Percentiles rank a stretch among this genome's conserved stretches.
phyloP scores from a whole-genome alignment of 2,329 filamentous ascomycete genomes.

The Domatiomyces catenatus region DNA sequence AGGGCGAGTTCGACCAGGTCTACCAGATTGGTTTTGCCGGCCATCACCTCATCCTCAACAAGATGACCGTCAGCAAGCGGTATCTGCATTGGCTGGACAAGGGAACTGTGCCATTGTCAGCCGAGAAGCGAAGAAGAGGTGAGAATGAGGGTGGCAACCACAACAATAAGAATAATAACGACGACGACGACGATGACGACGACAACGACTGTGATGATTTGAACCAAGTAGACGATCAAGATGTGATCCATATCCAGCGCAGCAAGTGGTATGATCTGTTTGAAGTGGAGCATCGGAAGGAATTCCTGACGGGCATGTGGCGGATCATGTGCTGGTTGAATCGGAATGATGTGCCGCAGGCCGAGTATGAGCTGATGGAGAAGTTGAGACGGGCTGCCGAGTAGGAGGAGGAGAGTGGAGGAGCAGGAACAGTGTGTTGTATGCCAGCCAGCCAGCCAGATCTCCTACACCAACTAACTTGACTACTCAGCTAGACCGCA shows the following conservation, averaged over 20 bases:
- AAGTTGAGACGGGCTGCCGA: not conserved
- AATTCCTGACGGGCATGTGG: slow-evolving; percentile 44
- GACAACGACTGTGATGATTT: too few species aligned
- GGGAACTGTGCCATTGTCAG: slow-evolving; percentile 19
- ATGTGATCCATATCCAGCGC: slow-evolving; percentile 37
- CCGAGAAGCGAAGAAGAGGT: not conserved
- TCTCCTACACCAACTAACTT: too few species aligned
- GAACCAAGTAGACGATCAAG: slow-evolving; percentile 6
- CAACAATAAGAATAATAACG: not conserved
- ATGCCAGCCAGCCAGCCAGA: too few species aligned
- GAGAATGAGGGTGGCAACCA: too few species aligned
- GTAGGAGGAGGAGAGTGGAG: not conserved
- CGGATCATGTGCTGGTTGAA: slow-evolving; percentile 40
- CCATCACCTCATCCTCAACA: slow-evolving; percentile 46
- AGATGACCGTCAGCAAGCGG: slow-evolving; percentile 39
- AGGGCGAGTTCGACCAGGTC: slow-evolving; percentile 28
- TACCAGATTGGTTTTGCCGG: slow-evolving; percentile 48
- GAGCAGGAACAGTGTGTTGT: too few species aligned
- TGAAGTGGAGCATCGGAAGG: slow-evolving; percentile 36
- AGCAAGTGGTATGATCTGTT: slow-evolving; percentile 47
- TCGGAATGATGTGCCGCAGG: slow-evolving; percentile 18
- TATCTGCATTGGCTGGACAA: slow-evolving; percentile 41
- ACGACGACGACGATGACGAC: not conserved
- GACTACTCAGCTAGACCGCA: not conserved
- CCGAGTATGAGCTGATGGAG: slow-evolving; percentile 12